Evolutionary conservation across 1,284 basidiomycete species (phyloP).

Genomic region (Malassezia equina): DNA sequence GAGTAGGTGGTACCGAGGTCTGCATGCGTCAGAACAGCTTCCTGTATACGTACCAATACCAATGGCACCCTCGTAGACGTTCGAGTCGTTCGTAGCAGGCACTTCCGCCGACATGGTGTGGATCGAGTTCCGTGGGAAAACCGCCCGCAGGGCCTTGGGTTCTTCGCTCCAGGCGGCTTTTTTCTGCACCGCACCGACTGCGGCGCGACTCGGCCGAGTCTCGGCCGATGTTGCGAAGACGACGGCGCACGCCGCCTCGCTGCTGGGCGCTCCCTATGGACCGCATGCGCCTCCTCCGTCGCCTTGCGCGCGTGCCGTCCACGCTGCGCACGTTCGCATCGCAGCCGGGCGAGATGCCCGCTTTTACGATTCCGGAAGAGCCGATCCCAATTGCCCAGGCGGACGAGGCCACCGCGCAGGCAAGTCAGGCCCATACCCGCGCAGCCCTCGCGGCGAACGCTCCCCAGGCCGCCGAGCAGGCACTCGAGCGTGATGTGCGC

Average conservation of each 20-base stretch:
- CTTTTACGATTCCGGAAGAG: constrained; percentile 16
- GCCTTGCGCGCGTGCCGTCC: background rate
- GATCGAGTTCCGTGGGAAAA: constrained; percentile 20
- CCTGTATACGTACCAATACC: constrained; percentile 60
- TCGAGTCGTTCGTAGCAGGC: constrained; percentile 55
- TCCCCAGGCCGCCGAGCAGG: constrained; percentile 7
- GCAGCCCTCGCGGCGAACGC: background rate
- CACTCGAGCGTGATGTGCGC: constrained; percentile 19
- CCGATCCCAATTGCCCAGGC: constrained; percentile 8
- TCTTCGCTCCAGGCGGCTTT: constrained; percentile 6
- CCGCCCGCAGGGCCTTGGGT: background rate
- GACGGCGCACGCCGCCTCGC: background rate
- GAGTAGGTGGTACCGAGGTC: constrained; percentile 70
- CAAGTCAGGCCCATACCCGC: background rate
- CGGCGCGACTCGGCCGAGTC: constrained; percentile 13
- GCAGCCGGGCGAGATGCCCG: background rate
- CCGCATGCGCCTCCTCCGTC: constrained; percentile 6
- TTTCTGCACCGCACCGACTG: constrained; percentile 3
- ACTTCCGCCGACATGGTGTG: constrained; percentile 44
- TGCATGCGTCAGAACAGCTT: constrained; percentile 2
- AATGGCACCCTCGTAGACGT: constrained; percentile 88
- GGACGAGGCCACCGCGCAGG: constrained; percentile 3
- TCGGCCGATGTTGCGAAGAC: constrained; percentile 11
- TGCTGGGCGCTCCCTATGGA: constrained; percentile 6
- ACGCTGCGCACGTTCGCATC: constrained; percentile 3